phyloP scores from a whole-genome alignment of 2,329 filamentous ascomycete species.

The Rutstroemia sp. region DNA sequence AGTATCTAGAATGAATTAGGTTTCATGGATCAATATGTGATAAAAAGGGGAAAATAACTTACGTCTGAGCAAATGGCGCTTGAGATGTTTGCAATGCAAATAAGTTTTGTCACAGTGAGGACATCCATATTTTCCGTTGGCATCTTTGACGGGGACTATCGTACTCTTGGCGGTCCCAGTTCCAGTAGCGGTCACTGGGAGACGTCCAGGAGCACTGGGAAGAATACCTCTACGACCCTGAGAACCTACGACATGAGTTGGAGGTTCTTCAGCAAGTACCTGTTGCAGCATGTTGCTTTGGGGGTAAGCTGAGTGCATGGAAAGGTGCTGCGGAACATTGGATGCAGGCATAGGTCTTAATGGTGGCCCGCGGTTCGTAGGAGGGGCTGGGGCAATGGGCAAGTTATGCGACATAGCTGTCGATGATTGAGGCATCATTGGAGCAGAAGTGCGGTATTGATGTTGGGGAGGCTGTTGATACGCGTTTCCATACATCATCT shows the following conservation, averaged over 20 bases:
- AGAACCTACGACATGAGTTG: slow-evolving; percentile 89
- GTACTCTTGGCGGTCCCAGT: slow-evolving; percentile 67
- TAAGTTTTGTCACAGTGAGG: slow-evolving; percentile 98
- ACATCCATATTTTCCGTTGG: slow-evolving; percentile 96
- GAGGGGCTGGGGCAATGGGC: slow-evolving; percentile 67
- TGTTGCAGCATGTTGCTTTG: slow-evolving; percentile 48
- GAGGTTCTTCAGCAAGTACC: slow-evolving; percentile 55
- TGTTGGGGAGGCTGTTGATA: slow-evolving; percentile 22
- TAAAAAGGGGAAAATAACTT: slow-evolving; percentile 42
- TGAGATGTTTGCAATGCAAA: slow-evolving; percentile 92
- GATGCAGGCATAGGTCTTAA: slow-evolving; percentile 61
- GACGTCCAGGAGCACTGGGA: slow-evolving; percentile 81
- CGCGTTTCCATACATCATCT: slow-evolving; percentile 24
- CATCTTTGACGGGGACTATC: slow-evolving; percentile 87
- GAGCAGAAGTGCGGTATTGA: slow-evolving; percentile 45
- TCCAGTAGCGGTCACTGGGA: slow-evolving; percentile 65
- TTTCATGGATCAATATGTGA: not conserved
- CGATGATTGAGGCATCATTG: slow-evolving; percentile 61
- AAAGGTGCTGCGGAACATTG: slow-evolving; percentile 43
- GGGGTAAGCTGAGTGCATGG: slow-evolving; percentile 48
- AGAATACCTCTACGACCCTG: slow-evolving; percentile 88
- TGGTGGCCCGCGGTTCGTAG: slow-evolving; percentile 43
- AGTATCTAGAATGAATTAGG: slow-evolving; percentile 58
- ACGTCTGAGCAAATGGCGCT: slow-evolving; percentile 93
- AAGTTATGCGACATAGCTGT: slow-evolving; percentile 64